Base-by-base conservation (phyloP, 257 asterid species). In the Capsicum baccatum region DNA sequence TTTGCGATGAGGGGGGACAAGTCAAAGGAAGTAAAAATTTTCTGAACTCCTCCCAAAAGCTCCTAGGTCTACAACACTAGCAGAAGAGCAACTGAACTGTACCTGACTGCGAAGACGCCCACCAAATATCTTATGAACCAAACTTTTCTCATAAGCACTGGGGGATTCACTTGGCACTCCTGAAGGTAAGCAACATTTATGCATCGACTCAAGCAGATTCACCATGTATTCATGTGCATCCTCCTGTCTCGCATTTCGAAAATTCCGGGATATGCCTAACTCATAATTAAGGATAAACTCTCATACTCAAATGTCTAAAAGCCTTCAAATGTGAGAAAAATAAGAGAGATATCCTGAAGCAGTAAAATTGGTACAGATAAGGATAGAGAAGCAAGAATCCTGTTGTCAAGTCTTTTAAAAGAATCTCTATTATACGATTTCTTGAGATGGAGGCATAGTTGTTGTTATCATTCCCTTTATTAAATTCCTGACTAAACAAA, bases 201-300 rank as follows among this genome's bases (percentile, higher is more conserved):
- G 99, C 99, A 96, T 96, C 6, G 97, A 93, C 87, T 96, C 99
- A 12, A 96, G 92, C 82, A 96, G 90, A 92, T 96, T 90, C 85
- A 95, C 98, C 99, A 96, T 96, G 87, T 96, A 96, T 85, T 96
- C 99, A 64, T 96, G 99, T 12, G 99, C 99, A 88, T 96, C 99
- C 89, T 96, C 99, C 89, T 96, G 99, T 84, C 98, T 91, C 11
- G 97, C 90, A 88, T 90, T 96, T 78, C 99, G 91, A 86, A 96
- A 96, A 90, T 83, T 96, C 78, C 99, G 92, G 13, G 98, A 94
- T 92, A 96, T 92, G 88, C 98, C 99, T 94, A 89, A 82, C 48
- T 56, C 52, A 57, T 82, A 74, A 78, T 94, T 68, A 95, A 95
- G 92, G 91, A 87, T 85, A 83, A 78, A 54, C 52, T 2, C 2